These are phyloP conservation scores for Tolypocladium sp. DNA, from an alignment of 2,329 filamentous ascomycete genomes.

Conservation along the genomic window DNA sequence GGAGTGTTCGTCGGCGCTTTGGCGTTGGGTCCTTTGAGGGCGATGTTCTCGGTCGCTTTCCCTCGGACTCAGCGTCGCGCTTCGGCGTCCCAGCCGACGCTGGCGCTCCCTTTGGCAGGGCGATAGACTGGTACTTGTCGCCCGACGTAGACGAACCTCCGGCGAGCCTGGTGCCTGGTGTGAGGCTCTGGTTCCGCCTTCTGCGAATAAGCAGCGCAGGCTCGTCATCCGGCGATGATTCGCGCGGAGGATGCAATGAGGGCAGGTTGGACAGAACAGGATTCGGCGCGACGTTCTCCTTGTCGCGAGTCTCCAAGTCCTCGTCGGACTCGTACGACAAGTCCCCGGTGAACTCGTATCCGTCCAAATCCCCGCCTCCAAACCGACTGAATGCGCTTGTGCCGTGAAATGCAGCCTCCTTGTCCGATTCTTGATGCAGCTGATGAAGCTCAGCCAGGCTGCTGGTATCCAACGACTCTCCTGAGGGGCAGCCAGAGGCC, in stretches of 20 bases:
- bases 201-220: slow-evolving; percentile 19
- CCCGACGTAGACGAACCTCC: slow-evolving; percentile 1
- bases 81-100: slow-evolving; percentile 28
- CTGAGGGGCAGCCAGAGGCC: slow-evolving; percentile 31
- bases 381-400: slow-evolving; percentile 32
- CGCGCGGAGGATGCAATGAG: slow-evolving; percentile 9
- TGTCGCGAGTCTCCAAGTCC: slow-evolving; percentile 15
- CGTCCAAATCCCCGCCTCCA: slow-evolving; percentile 54
- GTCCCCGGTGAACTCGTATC: slow-evolving; percentile 51
- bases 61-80: slow-evolving; percentile 46
- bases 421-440: not conserved
- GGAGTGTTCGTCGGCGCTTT: slow-evolving; percentile 75
- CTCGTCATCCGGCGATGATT: slow-evolving; percentile 12
- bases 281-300: slow-evolving; percentile 21
- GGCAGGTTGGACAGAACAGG: slow-evolving; percentile 7
- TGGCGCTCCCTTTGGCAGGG: slow-evolving; percentile 8
- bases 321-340: slow-evolving; percentile 30
- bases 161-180: slow-evolving; percentile 16
- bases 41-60: slow-evolving; percentile 67
- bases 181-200: slow-evolving; percentile 25
- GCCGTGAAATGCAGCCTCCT: not conserved
- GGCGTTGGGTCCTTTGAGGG: slow-evolving; percentile 79
- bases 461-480: slow-evolving; percentile 14
- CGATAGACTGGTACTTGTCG: not conserved
- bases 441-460: not conserved